These are phyloP conservation scores for Cyclanthera cordifolia DNA, from an alignment of 306 rosid genomes.

Conservation along the genomic window DNA sequence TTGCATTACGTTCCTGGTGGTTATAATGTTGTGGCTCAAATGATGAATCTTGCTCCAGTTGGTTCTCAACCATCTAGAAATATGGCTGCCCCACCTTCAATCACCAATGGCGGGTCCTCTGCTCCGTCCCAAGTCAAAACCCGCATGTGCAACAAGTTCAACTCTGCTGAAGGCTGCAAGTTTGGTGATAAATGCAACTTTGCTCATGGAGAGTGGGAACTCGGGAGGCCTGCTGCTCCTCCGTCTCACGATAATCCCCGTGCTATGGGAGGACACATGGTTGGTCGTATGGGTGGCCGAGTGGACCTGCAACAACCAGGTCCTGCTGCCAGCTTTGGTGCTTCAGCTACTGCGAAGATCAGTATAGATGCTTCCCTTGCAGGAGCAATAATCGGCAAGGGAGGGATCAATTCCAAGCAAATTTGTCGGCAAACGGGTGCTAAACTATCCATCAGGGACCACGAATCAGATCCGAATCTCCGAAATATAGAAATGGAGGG, in stretches of 20 bases:
- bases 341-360: slow-evolving; percentile 85
- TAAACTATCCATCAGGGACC: slow-evolving; percentile 79
- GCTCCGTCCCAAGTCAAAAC: slow-evolving; percentile 40
- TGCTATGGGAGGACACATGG: slow-evolving; percentile 31
- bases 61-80: slow-evolving; percentile 50
- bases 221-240: slow-evolving; percentile 45
- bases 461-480: slow-evolving; percentile 65
- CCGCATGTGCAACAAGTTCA: slow-evolving; percentile 68
- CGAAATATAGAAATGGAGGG: slow-evolving; percentile 94
- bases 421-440: slow-evolving; percentile 97
- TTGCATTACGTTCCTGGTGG: slow-evolving; percentile 92
- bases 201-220: slow-evolving; percentile 96
- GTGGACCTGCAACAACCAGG: slow-evolving; percentile 51
- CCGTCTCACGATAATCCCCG: slow-evolving; percentile 55
- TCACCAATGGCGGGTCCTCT: slow-evolving; percentile 62
- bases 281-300: slow-evolving; percentile 37
- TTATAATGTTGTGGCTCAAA: slow-evolving; percentile 77
- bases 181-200: slow-evolving; percentile 91
- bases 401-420: slow-evolving; percentile 91
- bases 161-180: slow-evolving; percentile 85
- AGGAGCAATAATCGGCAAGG: slow-evolving; percentile 95
- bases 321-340: slow-evolving; percentile 70
- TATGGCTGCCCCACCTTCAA: slow-evolving; percentile 31
- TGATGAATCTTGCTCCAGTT: slow-evolving; percentile 71
- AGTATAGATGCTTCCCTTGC: slow-evolving; percentile 91